Conservation (phyloP, 345 rosid species). For the Eucalyptus dawsonii region DNA sequence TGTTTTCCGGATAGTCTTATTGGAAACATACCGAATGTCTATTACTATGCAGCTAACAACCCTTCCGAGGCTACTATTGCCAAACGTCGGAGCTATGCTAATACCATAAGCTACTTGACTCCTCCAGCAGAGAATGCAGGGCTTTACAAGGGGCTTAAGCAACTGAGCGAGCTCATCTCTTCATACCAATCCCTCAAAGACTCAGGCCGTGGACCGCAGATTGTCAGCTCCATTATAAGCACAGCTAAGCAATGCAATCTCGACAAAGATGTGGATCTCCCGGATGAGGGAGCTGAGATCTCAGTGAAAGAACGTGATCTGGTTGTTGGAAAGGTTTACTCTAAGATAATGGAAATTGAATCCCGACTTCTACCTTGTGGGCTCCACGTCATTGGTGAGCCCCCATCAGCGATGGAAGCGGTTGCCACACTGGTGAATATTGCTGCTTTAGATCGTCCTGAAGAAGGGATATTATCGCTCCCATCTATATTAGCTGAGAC, state of each 20-base stretch:
- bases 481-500: constrained; percentile 74
- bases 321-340: constrained; percentile 90
- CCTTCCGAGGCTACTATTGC: constrained; percentile 99
- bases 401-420: constrained; percentile 97
- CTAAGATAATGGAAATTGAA: constrained; percentile 99
- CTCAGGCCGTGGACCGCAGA: constrained; percentile 83
- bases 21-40: constrained; percentile 92
- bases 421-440: constrained; percentile 93
- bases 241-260: constrained; percentile 97
- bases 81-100: constrained; percentile 95
- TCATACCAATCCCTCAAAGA: constrained; percentile 97
- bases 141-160: constrained; percentile 97
- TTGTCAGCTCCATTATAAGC: constrained; percentile 88
- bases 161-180: constrained; percentile 85
- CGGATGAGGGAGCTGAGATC: constrained; percentile 68
- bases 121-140: constrained; percentile 99
- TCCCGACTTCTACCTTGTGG: constrained; percentile 95
- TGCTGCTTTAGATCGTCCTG: constrained; percentile 88
- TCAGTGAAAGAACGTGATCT: constrained; percentile 69
- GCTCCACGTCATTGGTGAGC: constrained; percentile 95
- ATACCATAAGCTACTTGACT: constrained; percentile 90
- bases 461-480: constrained; percentile 61
- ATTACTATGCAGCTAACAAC: constrained; percentile 93
- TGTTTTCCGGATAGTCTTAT: constrained; percentile 96
- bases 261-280: constrained; percentile 85